Evolutionary conservation across 306 rosid genomes (phyloP).

Genomic region (Chamaecrista fasciculata): DNA sequence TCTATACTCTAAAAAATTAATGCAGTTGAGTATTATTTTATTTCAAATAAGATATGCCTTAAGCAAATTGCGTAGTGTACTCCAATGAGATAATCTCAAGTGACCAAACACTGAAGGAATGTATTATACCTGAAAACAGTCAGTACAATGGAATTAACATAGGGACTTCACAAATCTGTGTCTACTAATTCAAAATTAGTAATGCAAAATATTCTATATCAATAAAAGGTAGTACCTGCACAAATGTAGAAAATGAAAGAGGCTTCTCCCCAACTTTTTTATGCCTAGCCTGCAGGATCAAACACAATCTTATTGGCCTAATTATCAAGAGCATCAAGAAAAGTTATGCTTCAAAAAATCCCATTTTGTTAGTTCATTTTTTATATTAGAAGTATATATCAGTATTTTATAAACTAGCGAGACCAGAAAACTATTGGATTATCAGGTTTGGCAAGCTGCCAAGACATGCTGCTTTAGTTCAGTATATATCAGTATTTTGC

Average conservation of each 20-base stretch:
- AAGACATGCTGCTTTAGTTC: not conserved
- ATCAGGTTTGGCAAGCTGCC: slow-evolving; percentile 1
- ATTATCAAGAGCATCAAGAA: slow-evolving; percentile 15
- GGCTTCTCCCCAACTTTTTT: slow-evolving; percentile 99
- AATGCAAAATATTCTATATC: not conserved
- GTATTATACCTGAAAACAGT: slow-evolving; percentile 7
- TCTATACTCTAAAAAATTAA: not conserved
- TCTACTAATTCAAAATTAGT: slow-evolving; percentile 13
- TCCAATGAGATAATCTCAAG: slow-evolving; percentile 19
- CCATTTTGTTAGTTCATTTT: not conserved
- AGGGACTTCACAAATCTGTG: slow-evolving; percentile 1
- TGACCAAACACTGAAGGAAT: slow-evolving; percentile 20
- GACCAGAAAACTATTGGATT: slow-evolving; percentile 18
- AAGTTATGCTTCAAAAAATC: not conserved
- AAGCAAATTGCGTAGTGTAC: not conserved
- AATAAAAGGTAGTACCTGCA: slow-evolving; percentile 59
- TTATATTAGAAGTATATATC: not conserved
- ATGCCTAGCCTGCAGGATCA: slow-evolving; percentile 82
- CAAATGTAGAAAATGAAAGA: slow-evolving; percentile 75
- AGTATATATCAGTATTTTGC: not conserved
- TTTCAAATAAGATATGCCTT: not conserved
- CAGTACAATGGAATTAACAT: not conserved
- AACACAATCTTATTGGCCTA: slow-evolving; percentile 28
- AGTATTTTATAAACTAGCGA: not conserved
- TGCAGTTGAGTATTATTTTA: not conserved